Percentiles rank a stretch among this genome's conserved stretches.
These are phyloP conservation scores for Hippophae tibetana DNA, from an alignment of 306 rosid genomes.

Conservation along the genomic window DNA sequence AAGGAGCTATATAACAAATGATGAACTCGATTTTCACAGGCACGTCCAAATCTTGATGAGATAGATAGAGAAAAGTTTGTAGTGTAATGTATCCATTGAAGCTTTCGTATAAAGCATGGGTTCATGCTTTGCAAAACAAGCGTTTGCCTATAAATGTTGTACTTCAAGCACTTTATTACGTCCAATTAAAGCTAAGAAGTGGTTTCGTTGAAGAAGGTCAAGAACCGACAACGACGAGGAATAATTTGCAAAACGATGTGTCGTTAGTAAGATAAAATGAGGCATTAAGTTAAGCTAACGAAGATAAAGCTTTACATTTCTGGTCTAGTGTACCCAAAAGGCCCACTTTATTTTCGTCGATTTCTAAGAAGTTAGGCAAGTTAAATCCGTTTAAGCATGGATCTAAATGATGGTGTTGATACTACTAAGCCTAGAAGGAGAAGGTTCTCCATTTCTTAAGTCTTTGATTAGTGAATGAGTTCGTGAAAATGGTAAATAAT, in stretches of 20 bases:
- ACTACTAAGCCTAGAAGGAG: slow-evolving; percentile 67
- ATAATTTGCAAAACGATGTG: slow-evolving; percentile 56
- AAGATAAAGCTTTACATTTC: slow-evolving; percentile 72
- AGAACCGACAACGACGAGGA: slow-evolving; percentile 18
- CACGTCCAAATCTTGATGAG: slow-evolving; percentile 74
- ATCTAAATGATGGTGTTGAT: slow-evolving; percentile 53
- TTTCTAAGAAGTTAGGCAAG: slow-evolving; percentile 65
- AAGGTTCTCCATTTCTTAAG: slow-evolving; percentile 70
- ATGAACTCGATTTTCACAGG: slow-evolving; percentile 22
- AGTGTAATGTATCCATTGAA: slow-evolving; percentile 76
- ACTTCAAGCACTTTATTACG: slow-evolving; percentile 82
- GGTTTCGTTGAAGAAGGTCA: slow-evolving; percentile 31
- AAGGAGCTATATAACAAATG: background rate
- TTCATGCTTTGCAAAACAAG: slow-evolving; percentile 85
- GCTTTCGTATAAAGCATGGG: slow-evolving; percentile 70
- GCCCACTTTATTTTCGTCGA: slow-evolving; percentile 53
- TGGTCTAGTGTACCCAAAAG: slow-evolving; percentile 7
- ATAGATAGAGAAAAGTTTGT: slow-evolving; percentile 75
- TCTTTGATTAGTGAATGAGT: background rate
- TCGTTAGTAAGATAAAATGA: slow-evolving; percentile 72
- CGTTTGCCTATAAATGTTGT: slow-evolving; percentile 74
- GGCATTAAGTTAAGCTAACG: slow-evolving; percentile 53
- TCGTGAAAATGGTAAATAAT: background rate
- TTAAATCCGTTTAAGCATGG: slow-evolving; percentile 75
- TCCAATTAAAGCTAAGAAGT: slow-evolving; percentile 65